Base-by-base conservation (phyloP, 306 rosid species). In the Corylus heterophylla region DNA sequence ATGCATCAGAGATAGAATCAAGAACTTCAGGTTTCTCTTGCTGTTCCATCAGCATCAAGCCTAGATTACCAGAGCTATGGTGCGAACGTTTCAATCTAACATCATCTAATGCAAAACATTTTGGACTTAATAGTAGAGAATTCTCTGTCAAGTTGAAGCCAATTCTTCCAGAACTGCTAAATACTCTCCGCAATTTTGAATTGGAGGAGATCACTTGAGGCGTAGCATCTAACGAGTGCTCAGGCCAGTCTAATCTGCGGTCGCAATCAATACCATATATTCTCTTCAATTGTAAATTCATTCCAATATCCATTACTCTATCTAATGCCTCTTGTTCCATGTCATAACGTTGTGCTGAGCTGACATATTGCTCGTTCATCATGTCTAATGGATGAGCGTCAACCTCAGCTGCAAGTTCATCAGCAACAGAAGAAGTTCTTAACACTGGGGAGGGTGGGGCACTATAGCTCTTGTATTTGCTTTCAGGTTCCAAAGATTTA, bases 391-490 rank as follows among this genome's bases (percentile, higher is more conserved):
- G 86, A 81, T 87, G 80, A 78, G 69, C 83, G 75, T 84, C 85
- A 48, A 86, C 85, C 66, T 80, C 89, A 62, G 84, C 93, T 51
- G 85, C 93, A 48, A 95, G 89, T 64, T 86, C 78, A 87, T 91
- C 98, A 68, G 87, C 87, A 66, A 88, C 97, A 22, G 97, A 89
- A 81, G 97, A 87, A 80, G 98, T 95, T 78, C 96, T 83, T 70
- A 88, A 66, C 12, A 91, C 94, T 0, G 99, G 99, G 20, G 99
- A 95, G 52, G 94, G 92, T 18, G 99, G 99, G 37, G 98, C 98
- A 37, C 99, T 95, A 68, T 78, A 93, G 80, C 99, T 89, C 78
- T 88, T 90, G 79, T 83, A 87, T 81, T 83, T 93, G 75, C 78
- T 79, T 25, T 84, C 91, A 39, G 94, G 89, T 83, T 89, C 94